Conservation (phyloP, 306 rosid genomes). For the Pachyrhizus erosus region DNA sequence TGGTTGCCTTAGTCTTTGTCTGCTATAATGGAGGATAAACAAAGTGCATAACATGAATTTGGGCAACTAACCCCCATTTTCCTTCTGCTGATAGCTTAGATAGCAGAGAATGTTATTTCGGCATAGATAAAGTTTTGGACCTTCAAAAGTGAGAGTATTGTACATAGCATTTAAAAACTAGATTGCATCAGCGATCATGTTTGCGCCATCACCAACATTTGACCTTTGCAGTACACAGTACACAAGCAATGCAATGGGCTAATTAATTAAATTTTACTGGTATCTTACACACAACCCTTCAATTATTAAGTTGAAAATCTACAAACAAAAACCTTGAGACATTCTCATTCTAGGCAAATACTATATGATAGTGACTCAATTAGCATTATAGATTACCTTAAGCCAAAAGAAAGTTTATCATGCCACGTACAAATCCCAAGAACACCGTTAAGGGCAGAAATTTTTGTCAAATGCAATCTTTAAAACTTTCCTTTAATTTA, state of each 20-base stretch:
- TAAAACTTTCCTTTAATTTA: neutral
- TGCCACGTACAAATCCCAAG: neutral
- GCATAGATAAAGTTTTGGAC: neutral
- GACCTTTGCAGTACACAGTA: neutral
- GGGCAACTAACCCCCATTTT: neutral
- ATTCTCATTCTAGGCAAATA: slow-evolving; percentile 19
- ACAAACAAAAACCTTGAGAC: slow-evolving; percentile 11
- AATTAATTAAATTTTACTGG: neutral
- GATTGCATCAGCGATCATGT: neutral
- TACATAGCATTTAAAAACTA: neutral
- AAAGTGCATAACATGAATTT: neutral
- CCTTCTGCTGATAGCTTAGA: neutral
- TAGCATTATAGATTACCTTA: neutral
- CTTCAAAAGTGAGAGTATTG: neutral
- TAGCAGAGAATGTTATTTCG: neutral
- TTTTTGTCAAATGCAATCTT: neutral
- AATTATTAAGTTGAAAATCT: slow-evolving; percentile 3
- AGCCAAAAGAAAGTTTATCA: neutral
- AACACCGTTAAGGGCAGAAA: neutral
- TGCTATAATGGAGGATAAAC: neutral
- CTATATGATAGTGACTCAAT: slow-evolving; percentile 1
- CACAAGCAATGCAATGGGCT: neutral
- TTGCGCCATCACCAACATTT: neutral
- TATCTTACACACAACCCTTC: neutral
- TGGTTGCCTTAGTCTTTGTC: neutral